These are phyloP conservation scores for Leccinellum luteum DNA, from an alignment of 768 basidiomycete species.

Conservation along the genomic window DNA sequence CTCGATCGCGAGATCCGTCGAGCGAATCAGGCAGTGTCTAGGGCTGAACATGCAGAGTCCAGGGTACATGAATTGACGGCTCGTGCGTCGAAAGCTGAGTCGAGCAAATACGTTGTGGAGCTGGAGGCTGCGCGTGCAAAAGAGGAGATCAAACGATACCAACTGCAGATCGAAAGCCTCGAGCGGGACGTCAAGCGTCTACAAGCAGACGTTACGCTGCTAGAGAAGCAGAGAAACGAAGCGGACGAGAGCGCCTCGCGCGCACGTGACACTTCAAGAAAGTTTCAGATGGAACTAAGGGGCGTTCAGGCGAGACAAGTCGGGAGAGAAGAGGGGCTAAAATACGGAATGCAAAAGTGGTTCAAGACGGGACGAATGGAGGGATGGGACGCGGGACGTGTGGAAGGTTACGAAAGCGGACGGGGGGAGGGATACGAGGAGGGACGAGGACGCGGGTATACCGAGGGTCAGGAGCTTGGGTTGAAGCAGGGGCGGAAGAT, in stretches of 20 bases:
- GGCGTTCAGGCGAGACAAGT: constrained; percentile 45
- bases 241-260: constrained; percentile 44
- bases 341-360: constrained; percentile 41
- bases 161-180: constrained; percentile 45
- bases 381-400: constrained; percentile 46
- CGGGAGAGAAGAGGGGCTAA: constrained; percentile 41
- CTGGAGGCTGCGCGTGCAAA: constrained; percentile 39
- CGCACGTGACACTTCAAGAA: constrained; percentile 42
- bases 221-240: constrained; percentile 38
- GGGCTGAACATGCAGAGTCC: constrained; percentile 53
- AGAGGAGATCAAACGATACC: constrained; percentile 47
- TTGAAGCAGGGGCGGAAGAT: constrained; percentile 31
- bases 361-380: constrained; percentile 44
- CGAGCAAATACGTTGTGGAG: constrained; percentile 38
- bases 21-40: constrained; percentile 48
- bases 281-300: constrained; percentile 42
- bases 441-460: constrained; percentile 41
- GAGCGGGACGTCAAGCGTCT: constrained; percentile 44
- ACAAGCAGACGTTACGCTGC: constrained; percentile 25
- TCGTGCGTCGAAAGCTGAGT: constrained; percentile 41
- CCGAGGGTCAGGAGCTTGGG: constrained; percentile 36
- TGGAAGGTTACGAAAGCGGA: constrained; percentile 47
- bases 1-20: constrained; percentile 56
- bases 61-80: constrained; percentile 40
- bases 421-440: constrained; percentile 39